Evolutionary conservation across 306 rosid genomes (phyloP).

Genomic region (Citrullus amarus): DNA sequence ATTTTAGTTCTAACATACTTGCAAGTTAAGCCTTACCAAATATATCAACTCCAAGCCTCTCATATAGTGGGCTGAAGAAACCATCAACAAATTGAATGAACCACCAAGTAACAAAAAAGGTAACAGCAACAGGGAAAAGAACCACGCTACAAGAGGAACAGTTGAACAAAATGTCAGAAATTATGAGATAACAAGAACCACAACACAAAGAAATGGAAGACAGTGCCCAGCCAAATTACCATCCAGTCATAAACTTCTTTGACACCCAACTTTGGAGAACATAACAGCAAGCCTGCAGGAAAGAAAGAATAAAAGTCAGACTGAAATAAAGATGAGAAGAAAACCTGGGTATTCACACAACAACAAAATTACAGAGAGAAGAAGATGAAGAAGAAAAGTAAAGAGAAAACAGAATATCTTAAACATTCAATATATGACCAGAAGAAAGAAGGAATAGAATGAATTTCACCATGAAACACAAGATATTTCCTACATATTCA

Average conservation of each 20-base stretch:
- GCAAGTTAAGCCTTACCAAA: slow-evolving; percentile 43
- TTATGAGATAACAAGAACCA: neutral
- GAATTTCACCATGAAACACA: neutral
- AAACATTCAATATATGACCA: neutral
- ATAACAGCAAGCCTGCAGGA: slow-evolving; percentile 72
- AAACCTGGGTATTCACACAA: neutral
- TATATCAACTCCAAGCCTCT: slow-evolving; percentile 68
- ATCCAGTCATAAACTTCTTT: slow-evolving; percentile 95
- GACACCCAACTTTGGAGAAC: slow-evolving; percentile 94
- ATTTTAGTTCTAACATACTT: neutral
- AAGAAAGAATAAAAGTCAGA: slow-evolving; percentile 2
- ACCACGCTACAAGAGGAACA: slow-evolving; percentile 63
- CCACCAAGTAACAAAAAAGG: slow-evolving; percentile 91
- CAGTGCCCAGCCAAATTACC: slow-evolving; percentile 30
- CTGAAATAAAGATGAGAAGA: neutral
- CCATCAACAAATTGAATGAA: slow-evolving; percentile 87
- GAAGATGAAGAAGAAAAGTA: neutral
- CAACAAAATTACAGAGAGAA: neutral
- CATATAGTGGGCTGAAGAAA: slow-evolving; percentile 81
- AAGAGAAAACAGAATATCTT: neutral
- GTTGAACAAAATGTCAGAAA: slow-evolving; percentile 16
- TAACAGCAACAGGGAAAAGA: slow-evolving; percentile 85
- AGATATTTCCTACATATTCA: neutral
- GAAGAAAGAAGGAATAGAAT: neutral
- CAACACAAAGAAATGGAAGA: neutral